Percentiles rank a stretch among this genome's conserved stretches.
Evolutionary conservation across 768 basidiomycete genomes (phyloP).

Genomic region (Mycena maculata): DNA sequence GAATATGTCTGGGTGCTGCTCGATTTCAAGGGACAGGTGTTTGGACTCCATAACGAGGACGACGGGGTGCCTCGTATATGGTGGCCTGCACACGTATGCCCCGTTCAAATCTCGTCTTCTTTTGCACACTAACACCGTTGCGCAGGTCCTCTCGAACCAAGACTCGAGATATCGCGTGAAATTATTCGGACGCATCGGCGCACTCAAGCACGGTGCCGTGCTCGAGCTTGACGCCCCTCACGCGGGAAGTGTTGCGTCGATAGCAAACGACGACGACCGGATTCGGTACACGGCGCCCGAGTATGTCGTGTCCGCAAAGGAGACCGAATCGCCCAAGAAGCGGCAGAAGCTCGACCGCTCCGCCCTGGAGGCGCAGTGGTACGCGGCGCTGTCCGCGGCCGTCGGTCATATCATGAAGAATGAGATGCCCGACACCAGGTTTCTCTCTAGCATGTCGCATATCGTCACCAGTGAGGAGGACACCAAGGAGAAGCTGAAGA

Average conservation of each 20-base stretch:
- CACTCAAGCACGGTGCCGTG: not conserved
- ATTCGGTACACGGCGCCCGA: slow-evolving; percentile 52
- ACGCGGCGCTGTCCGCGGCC: slow-evolving; percentile 59
- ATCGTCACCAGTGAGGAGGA: not conserved
- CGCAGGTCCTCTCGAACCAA: not conserved
- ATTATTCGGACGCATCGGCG: slow-evolving; percentile 39
- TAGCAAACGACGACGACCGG: slow-evolving; percentile 43
- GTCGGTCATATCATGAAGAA: slow-evolving; percentile 58
- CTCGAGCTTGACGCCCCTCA: slow-evolving; percentile 51
- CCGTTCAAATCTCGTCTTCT: slow-evolving; percentile 35
- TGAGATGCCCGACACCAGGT: slow-evolving; percentile 57
- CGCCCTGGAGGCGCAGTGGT: slow-evolving; percentile 57
- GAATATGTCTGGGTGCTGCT: slow-evolving; percentile 66
- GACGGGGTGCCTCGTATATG: slow-evolving; percentile 56
- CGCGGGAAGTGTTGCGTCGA: slow-evolving; percentile 55
- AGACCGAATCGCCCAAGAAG: slow-evolving; percentile 55
- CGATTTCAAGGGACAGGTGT: slow-evolving; percentile 51
- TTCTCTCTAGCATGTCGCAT: slow-evolving; percentile 35
- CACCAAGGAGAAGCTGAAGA: slow-evolving; percentile 31
- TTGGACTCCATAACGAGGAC: slow-evolving; percentile 40
- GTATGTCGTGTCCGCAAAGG: slow-evolving; percentile 35
- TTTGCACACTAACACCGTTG: slow-evolving; percentile 16
- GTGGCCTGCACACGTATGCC: slow-evolving; percentile 86
- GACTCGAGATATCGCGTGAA: slow-evolving; percentile 18
- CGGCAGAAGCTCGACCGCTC: slow-evolving; percentile 52